Percentiles rank a stretch among this genome's conserved stretches.
phyloP scores from a whole-genome alignment of 1,139 yeast species.

The Scheffersomyces parashehatae region DNA sequence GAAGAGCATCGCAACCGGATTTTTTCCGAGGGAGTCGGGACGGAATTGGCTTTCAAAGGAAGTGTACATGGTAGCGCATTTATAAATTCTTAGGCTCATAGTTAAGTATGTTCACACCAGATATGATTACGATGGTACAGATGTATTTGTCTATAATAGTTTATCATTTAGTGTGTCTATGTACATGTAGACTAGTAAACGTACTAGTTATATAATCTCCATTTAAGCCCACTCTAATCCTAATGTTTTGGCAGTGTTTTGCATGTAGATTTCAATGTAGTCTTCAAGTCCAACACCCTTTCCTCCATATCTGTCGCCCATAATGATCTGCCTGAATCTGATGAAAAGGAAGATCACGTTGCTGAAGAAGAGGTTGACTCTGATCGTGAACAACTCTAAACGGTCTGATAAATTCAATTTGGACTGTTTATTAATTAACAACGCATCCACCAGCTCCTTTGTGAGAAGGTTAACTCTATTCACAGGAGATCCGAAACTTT shows the following conservation, averaged over 20 bases:
- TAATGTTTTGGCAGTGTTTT: constrained; percentile 39
- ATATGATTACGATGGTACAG: no score
- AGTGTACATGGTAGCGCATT: no score
- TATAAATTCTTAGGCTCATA: no score
- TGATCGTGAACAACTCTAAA: constrained; percentile 31
- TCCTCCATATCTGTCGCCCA: constrained; percentile 33
- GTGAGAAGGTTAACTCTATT: constrained; percentile 69
- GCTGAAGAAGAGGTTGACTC: constrained; percentile 41
- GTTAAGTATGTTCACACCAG: no score
- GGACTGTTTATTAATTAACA: constrained; percentile 14
- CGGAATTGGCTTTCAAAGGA: no score
- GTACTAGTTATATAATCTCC: no score
- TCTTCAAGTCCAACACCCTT: constrained; percentile 49
- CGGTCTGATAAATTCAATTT: constrained; percentile 15
- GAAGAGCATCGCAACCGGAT: constrained; percentile 8
- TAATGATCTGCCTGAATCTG: constrained; percentile 40
- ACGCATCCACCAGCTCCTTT: constrained; percentile 45
- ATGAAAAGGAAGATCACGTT: constrained; percentile 43
- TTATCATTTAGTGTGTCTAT: no score
- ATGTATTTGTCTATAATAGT: no score
- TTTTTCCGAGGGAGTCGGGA: not conserved
- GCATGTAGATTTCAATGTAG: constrained; percentile 44
- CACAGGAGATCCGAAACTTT: constrained; percentile 68
- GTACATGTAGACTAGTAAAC: no score
- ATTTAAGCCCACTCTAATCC: constrained; percentile 31